Evolutionary conservation across 768 basidiomycete species (phyloP).

Genomic region (Psilocybe subaeruginosa): DNA sequence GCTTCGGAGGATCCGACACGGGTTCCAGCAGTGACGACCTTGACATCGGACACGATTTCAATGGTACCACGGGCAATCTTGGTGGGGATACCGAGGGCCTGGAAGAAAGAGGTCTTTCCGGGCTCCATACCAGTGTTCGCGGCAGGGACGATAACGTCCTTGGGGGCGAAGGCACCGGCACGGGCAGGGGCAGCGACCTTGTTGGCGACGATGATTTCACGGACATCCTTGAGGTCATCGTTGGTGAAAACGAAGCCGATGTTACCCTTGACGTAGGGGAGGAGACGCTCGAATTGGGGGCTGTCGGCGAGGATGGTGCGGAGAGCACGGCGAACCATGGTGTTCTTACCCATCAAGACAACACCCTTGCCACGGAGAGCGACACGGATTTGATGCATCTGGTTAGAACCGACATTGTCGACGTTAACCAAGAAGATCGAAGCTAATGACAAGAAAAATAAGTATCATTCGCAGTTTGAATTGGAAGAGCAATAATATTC

Average conservation of each 20-base stretch:
- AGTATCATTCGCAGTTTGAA: background rate
- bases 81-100: slow-evolving; percentile 98
- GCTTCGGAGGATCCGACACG: slow-evolving; percentile 98
- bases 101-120: slow-evolving; percentile 99
- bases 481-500: slow-evolving; percentile 34
- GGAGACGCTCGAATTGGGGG: slow-evolving; percentile 95
- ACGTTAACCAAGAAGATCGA: slow-evolving; percentile 99
- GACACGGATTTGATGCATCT: slow-evolving; percentile 98
- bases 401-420: slow-evolving; percentile 99
- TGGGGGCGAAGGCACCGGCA: slow-evolving; percentile 94
- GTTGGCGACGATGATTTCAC: slow-evolving; percentile 93
- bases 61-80: slow-evolving; percentile 99
- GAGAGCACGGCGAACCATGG: slow-evolving; percentile 99
- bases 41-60: slow-evolving; percentile 97
- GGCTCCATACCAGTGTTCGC: slow-evolving; percentile 99
- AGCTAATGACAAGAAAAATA: slow-evolving; percentile 49
- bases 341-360: slow-evolving; percentile 99
- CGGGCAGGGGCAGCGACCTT: slow-evolving; percentile 98
- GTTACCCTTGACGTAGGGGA: slow-evolving; percentile 96
- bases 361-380: slow-evolving; percentile 95
- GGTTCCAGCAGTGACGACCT: slow-evolving; percentile 90
- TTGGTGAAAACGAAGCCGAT: slow-evolving; percentile 99
- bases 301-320: slow-evolving; percentile 86
- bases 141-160: slow-evolving; percentile 89
- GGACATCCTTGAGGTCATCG: slow-evolving; percentile 90